Conservation (phyloP, 1,284 basidiomycete genomes). For the Violaceomyces palustris region DNA sequence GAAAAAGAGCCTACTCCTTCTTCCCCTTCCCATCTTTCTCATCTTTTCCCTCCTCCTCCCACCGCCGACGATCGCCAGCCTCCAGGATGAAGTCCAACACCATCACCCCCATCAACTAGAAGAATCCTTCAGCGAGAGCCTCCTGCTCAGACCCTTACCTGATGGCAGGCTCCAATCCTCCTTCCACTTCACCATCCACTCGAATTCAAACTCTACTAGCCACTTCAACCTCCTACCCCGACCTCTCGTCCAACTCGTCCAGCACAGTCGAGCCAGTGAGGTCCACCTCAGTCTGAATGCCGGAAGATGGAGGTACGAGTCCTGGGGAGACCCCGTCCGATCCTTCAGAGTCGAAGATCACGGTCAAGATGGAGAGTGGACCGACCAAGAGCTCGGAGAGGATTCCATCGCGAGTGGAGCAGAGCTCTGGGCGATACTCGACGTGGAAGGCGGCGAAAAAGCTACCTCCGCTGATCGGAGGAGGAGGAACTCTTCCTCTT, state of each 20-base stretch:
- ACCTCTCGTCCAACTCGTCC: constrained; percentile 75
- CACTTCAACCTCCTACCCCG: constrained; percentile 66
- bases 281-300: constrained; percentile 78
- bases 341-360: not conserved
- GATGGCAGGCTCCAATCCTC: constrained; percentile 78
- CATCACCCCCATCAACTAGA: not conserved
- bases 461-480: not conserved
- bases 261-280: constrained; percentile 75
- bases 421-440: constrained; percentile 70
- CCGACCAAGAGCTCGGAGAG: constrained; percentile 49
- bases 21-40: not conserved
- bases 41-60: not conserved
- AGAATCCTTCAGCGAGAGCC: constrained; percentile 59
- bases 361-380: not conserved
- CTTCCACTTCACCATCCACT: constrained; percentile 58
- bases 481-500: constrained; percentile 2
- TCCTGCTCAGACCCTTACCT: constrained; percentile 68
- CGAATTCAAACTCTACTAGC: constrained; percentile 9
- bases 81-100: not conserved
- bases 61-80: not conserved
- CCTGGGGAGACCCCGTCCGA: constrained; percentile 59
- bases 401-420: constrained; percentile 75
- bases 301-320: constrained; percentile 80
- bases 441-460: constrained; percentile 57
- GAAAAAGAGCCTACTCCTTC: too few relatives aligned